Conservation (phyloP, 177 flowering plant species). For the Vitis hybrid region DNA sequence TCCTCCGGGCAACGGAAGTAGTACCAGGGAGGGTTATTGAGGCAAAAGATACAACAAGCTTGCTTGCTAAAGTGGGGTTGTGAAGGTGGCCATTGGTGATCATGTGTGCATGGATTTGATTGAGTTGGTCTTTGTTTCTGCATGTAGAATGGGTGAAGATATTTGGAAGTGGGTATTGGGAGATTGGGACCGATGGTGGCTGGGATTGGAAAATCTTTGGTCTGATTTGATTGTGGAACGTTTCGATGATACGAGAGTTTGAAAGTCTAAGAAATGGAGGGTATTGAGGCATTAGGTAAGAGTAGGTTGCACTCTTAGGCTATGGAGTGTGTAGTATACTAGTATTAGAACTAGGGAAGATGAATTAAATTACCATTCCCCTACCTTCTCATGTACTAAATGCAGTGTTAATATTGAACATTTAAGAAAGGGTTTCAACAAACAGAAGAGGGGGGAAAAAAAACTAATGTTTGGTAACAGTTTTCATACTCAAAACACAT, state of each 20-base stretch:
- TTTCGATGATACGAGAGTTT: neutral
- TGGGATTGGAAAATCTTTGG: slow-evolving; percentile 1
- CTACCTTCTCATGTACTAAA: no score
- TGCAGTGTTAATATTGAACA: no score
- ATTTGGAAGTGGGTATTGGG: slow-evolving; percentile 18
- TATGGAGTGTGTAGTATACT: no score
- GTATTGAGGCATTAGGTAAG: no score
- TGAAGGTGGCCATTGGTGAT: slow-evolving; percentile 30
- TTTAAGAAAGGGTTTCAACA: no score
- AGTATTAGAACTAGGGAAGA: no score
- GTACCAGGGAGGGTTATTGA: slow-evolving; percentile 7
- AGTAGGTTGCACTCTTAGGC: no score
- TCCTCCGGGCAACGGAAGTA: slow-evolving; percentile 12
- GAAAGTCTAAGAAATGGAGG: neutral
- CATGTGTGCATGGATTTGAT: slow-evolving; percentile 36
- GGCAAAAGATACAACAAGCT: slow-evolving; percentile 27
- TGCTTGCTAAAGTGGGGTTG: slow-evolving; percentile 23
- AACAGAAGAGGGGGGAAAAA: no score
- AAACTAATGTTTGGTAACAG: no score
- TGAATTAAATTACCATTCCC: no score
- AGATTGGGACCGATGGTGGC: slow-evolving; percentile 1
- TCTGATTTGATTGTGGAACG: slow-evolving; percentile 7
- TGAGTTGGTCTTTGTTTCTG: slow-evolving; percentile 21
- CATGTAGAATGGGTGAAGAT: slow-evolving; percentile 17
- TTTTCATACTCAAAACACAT: no score